phyloP scores from a whole-genome alignment of 164 flowering plant species.

The Brasenia schreberi region DNA sequence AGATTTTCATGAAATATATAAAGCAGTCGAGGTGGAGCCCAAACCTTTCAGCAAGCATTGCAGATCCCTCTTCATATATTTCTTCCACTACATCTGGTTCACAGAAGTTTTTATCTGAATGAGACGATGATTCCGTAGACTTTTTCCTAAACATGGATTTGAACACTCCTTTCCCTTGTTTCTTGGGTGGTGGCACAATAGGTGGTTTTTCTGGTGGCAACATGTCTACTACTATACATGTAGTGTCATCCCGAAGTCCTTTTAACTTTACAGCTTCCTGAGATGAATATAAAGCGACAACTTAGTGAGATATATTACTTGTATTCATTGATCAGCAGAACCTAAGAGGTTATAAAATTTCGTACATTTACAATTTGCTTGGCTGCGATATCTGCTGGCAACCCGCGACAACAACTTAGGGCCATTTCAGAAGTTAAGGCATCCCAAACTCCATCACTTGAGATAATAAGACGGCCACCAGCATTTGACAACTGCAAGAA shows the following conservation, averaged over 20 bases:
- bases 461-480: slow-evolving; percentile 83
- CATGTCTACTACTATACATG: slow-evolving; percentile 88
- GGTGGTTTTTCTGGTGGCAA: slow-evolving; percentile 56
- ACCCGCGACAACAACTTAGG: slow-evolving; percentile 70
- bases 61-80: slow-evolving; percentile 90
- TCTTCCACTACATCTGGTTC: slow-evolving; percentile 87
- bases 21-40: slow-evolving; percentile 1
- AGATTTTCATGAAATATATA: slow-evolving; percentile 1
- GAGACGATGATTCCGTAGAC: slow-evolving; percentile 37
- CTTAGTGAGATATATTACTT: neutral
- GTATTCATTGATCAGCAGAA: neutral
- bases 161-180: slow-evolving; percentile 66
- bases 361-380: slow-evolving; percentile 76
- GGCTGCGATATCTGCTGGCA: slow-evolving; percentile 84
- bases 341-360: neutral
- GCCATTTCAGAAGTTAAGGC: slow-evolving; percentile 65
- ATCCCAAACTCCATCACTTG: slow-evolving; percentile 99
- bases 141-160: slow-evolving; percentile 74
- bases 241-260: slow-evolving; percentile 96
- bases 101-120: slow-evolving; percentile 33
- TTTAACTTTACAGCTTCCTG: slow-evolving; percentile 74
- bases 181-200: slow-evolving; percentile 55
- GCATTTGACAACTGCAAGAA: slow-evolving; percentile 65
- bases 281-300: neutral
- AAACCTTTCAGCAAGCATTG: slow-evolving; percentile 90